Evolutionary conservation across 2,329 filamentous ascomycete genomes (phyloP).

Genomic region (Penicillium sp.): DNA sequence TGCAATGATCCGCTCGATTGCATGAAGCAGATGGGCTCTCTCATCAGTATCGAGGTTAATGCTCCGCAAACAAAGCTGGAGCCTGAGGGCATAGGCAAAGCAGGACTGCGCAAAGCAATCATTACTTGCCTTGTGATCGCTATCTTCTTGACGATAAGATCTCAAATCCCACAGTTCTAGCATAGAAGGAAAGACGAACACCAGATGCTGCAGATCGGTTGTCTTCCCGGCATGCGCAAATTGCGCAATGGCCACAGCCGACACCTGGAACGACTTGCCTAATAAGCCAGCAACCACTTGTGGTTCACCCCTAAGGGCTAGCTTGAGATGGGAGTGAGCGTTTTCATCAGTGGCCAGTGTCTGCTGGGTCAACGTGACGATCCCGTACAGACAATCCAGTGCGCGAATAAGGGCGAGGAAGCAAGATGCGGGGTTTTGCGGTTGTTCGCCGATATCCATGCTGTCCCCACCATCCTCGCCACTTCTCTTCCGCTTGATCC

Average conservation of each 20-base stretch:
- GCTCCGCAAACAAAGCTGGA: conserved; percentile 34
- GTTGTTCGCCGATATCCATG: conserved; percentile 37
- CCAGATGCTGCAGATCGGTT: conserved; percentile 39
- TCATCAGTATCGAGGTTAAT: conserved; percentile 37
- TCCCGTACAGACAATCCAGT: conserved; percentile 40
- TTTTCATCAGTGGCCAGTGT: conserved; percentile 33
- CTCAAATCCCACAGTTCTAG: conserved; percentile 45
- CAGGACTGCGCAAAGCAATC: conserved; percentile 39
- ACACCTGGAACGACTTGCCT: conserved; percentile 39
- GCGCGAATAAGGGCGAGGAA: conserved; percentile 39
- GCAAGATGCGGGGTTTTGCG: conserved; percentile 35
- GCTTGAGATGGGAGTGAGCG: conserved; percentile 45
- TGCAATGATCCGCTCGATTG: conserved; percentile 43
- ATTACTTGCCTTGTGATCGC: conserved; percentile 40
- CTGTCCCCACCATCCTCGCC: conserved; percentile 29
- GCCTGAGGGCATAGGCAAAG: conserved; percentile 39
- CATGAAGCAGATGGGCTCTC: conserved; percentile 34
- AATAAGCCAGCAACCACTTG: conserved; percentile 40
- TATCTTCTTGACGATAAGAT: conserved; percentile 38
- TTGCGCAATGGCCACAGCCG: conserved; percentile 35
- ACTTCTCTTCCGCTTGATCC: conserved; percentile 45
- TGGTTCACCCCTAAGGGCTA: conserved; percentile 43
- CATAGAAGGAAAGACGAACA: conserved; percentile 38
- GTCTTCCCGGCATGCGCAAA: conserved; percentile 34
- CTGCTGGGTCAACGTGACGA: conserved; percentile 33